A percentile compares a stretch with the other conserved stretches of the same genome.
These are phyloP conservation scores for Croton laevigatus DNA, from an alignment of 441 rosid species.

Conservation along the genomic window DNA sequence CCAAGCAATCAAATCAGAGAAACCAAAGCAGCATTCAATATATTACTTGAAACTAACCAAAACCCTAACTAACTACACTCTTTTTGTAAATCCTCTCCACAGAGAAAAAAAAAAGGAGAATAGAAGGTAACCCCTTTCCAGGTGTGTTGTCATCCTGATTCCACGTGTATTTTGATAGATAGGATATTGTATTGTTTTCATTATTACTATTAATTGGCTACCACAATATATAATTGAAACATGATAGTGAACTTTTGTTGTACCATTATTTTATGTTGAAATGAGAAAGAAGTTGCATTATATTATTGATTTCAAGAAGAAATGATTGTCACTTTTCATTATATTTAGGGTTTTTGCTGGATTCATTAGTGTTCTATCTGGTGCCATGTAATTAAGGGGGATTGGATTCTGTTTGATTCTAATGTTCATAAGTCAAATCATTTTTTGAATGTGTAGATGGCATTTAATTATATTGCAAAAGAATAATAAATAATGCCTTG, in stretches of 20 bases:
- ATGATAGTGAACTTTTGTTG: constrained; percentile 7
- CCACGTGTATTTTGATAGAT: constrained; percentile 5
- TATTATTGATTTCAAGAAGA: constrained; percentile 16
- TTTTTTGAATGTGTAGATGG: too few relatives aligned
- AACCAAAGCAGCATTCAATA: constrained; percentile 1
- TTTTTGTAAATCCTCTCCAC: constrained; percentile 12
- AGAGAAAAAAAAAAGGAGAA: neutral
- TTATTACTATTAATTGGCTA: constrained; percentile 14
- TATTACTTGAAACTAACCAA: constrained; percentile 17
- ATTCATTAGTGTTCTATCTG: constrained; percentile 23
- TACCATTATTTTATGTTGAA: neutral
- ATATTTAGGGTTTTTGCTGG: constrained; percentile 21
- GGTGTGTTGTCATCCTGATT: neutral
- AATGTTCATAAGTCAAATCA: neutral
- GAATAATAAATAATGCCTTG: too few relatives aligned
- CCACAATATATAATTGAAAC: constrained; percentile 4
- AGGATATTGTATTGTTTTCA: constrained; percentile 10
- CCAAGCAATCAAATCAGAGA: constrained; percentile 18
- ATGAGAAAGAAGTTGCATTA: constrained; percentile 4
- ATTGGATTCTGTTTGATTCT: neutral
- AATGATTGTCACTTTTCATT: constrained; percentile 15
- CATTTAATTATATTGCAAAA: too few relatives aligned
- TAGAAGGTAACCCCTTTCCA: neutral
- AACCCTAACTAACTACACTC: neutral
- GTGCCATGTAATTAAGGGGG: constrained; percentile 47